Evolutionary conservation across 2,329 filamentous ascomycete species (phyloP), one percentile per base, ranked within the genome.

Genomic region (Ophiostoma sp.): DNA sequence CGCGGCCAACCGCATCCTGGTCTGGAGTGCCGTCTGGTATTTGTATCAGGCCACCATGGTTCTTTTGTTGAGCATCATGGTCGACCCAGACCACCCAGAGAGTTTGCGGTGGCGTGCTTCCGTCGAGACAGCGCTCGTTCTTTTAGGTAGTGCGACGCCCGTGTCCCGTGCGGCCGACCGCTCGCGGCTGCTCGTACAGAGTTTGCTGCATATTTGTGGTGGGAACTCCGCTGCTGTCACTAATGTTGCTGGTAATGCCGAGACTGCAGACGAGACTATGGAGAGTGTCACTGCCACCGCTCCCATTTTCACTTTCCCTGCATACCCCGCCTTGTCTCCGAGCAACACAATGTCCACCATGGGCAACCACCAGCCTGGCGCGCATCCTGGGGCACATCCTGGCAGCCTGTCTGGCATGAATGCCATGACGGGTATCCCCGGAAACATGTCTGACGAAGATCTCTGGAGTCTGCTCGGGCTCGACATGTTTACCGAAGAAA

Each of bases 401-500:
- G 19, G 7, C 48, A n/a, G 52, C 22, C 11, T 57, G n/a, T 15
- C n/a, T 9, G 52, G n/a, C 8, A n/a, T 57, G 11, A 17, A 25
- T 28, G 52, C n/a, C 8, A n/a, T 57, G 22, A 8, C n/a, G n/a
- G 22, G 52, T 15, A 11, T 61, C 28, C 57, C 28, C 15, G 57
- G 31, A 5, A 61, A 19, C 25, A 61, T 61, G 57, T 61, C 57
- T 6, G 25, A 61, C 57, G 57, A 61, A 7, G 28, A 61, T 19
- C 57, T 61, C 12, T 61, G 57, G 57, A 33, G 57, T 15, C 12
- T 61, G 15, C 8, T 61, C 6, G 57, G 57, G 19, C 57, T 61
- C 28, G 57, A 61, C 57, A 61, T 61, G 57, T 61, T 61, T 61
- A 36, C 57, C 8, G 57, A 61, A 36, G 57, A 61, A 61, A 28